These are phyloP conservation scores for Trichosanthes truncata DNA, from an alignment of 306 rosid species.

Conservation along the genomic window DNA sequence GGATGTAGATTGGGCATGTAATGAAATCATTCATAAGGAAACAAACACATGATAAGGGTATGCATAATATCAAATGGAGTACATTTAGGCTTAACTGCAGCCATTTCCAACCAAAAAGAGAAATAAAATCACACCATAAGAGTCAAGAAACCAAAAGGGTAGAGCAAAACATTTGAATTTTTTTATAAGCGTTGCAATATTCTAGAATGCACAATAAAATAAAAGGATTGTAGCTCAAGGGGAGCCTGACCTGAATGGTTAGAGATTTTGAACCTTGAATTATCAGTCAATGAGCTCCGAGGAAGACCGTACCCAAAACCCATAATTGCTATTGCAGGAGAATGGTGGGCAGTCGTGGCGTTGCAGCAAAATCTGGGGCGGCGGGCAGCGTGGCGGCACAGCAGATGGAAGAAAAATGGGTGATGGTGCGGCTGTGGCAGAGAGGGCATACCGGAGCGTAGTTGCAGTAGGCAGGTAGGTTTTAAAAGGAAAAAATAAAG, in stretches of 20 bases:
- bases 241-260: background rate
- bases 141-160: background rate
- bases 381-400: no score
- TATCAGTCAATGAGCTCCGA: background rate
- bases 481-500: no score
- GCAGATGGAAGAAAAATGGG: no score
- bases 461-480: no score
- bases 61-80: background rate
- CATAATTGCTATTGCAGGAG: background rate
- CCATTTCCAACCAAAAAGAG: background rate
- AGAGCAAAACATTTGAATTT: background rate
- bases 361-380: no score
- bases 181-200: background rate
- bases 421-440: no score
- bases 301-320: background rate
- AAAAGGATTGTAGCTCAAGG: background rate
- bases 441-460: no score
- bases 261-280: background rate
- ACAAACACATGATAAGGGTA: background rate
- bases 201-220: background rate
- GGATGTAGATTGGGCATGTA: background rate
- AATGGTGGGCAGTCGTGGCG: no score
- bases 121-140: background rate
- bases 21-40: background rate
- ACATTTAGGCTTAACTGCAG: background rate